Evolutionary conservation across 2,329 filamentous ascomycete species (phyloP).

Genomic region (Trichoderma harzianum): DNA sequence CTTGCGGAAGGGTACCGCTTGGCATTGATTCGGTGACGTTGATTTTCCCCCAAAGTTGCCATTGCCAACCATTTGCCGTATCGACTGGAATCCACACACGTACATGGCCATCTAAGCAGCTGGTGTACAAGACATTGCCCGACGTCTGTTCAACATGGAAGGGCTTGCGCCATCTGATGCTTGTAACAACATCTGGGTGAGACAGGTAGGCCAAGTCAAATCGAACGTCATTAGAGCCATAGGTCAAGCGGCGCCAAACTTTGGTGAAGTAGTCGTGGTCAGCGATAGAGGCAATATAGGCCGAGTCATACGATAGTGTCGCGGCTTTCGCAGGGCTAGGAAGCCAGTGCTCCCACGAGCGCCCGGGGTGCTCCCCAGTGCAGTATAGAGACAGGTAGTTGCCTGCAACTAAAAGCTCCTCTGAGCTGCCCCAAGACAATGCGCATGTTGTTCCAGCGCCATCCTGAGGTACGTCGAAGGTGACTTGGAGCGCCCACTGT

Average conservation of each 20-base stretch:
- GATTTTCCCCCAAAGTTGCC: slow-evolving; percentile 78
- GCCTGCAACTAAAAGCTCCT: slow-evolving; percentile 80
- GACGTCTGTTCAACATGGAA: slow-evolving; percentile 72
- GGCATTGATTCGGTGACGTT: slow-evolving; percentile 68
- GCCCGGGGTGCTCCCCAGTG: slow-evolving; percentile 45
- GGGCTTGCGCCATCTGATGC: slow-evolving; percentile 80
- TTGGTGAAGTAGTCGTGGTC: slow-evolving; percentile 80
- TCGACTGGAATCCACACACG: slow-evolving; percentile 82
- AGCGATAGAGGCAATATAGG: slow-evolving; percentile 79
- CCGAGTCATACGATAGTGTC: slow-evolving; percentile 79
- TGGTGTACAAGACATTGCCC: slow-evolving; percentile 86
- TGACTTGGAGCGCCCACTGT: slow-evolving; percentile 63
- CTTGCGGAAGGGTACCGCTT: slow-evolving; percentile 36
- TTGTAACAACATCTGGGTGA: slow-evolving; percentile 79
- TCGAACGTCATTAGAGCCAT: slow-evolving; percentile 74
- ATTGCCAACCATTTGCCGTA: slow-evolving; percentile 63
- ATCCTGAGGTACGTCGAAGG: slow-evolving; percentile 45
- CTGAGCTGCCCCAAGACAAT: slow-evolving; percentile 82
- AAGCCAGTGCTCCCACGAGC: slow-evolving; percentile 71
- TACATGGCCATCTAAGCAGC: slow-evolving; percentile 75
- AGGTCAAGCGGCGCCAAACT: slow-evolving; percentile 85
- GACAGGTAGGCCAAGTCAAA: slow-evolving; percentile 89
- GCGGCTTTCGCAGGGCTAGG: slow-evolving; percentile 73
- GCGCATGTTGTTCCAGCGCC: slow-evolving; percentile 36
- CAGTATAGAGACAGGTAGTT: slow-evolving; percentile 66